Conservation (phyloP, 108 stramenopile species). For the Pseudonitzschia delicatissima region DNA sequence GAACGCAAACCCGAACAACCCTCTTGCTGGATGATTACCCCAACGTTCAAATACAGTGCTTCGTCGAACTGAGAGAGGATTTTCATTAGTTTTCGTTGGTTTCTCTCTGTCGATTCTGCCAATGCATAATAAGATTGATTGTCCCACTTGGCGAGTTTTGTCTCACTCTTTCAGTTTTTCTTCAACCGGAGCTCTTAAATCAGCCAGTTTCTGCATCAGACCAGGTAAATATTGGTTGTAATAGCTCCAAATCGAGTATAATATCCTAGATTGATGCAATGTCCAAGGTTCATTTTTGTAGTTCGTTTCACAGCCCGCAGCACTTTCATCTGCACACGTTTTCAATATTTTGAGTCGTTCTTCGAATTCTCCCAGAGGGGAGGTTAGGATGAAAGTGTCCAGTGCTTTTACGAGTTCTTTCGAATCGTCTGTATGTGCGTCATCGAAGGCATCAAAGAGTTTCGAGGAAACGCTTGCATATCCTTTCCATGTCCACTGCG, state of each 20-base stretch:
- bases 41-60: slow-evolving; percentile 58
- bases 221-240: slow-evolving; percentile 66
- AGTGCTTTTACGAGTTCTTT: slow-evolving; percentile 59
- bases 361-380: slow-evolving; percentile 64
- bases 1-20: slow-evolving; percentile 45
- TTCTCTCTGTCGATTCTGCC: slow-evolving; percentile 89
- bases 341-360: slow-evolving; percentile 58
- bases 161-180: slow-evolving; percentile 88
- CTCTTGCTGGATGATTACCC: slow-evolving; percentile 65
- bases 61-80: slow-evolving; percentile 80
- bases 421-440: slow-evolving; percentile 18
- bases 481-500: slow-evolving; percentile 79
- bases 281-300: slow-evolving; percentile 1
- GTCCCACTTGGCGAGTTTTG: slow-evolving; percentile 97
- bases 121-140: slow-evolving; percentile 95
- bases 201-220: slow-evolving; percentile 31
- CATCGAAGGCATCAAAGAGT: neutral
- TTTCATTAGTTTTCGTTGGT: slow-evolving; percentile 87
- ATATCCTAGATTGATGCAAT: slow-evolving; percentile 35
- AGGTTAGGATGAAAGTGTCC: slow-evolving; percentile 83
- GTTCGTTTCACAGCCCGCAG: slow-evolving; percentile 8
- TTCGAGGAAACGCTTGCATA: slow-evolving; percentile 16
- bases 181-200: slow-evolving; percentile 70
- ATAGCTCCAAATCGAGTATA: slow-evolving; percentile 68
- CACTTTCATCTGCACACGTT: slow-evolving; percentile 50